These are phyloP conservation scores for Septoria linicola DNA, from an alignment of 2,329 filamentous ascomycete genomes.

Conservation along the genomic window DNA sequence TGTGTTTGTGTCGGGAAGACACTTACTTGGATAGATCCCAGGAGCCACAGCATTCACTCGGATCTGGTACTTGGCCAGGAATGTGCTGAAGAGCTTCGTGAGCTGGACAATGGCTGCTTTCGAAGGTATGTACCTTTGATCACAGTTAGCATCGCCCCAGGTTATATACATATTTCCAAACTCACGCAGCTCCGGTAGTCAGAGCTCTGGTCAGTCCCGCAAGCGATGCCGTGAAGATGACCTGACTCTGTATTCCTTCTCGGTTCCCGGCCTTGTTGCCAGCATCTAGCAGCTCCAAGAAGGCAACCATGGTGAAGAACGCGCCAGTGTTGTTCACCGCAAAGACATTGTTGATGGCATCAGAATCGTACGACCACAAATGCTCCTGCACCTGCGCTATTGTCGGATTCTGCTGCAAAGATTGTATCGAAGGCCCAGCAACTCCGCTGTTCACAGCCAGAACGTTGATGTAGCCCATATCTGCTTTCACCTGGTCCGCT, in stretches of 20 bases:
- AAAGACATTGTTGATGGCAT: constrained; percentile 31
- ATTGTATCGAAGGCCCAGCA: background rate
- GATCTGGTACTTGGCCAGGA: constrained; percentile 46
- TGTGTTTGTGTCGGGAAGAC: background rate
- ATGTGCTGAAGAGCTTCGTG: constrained; percentile 44
- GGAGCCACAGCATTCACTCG: constrained; percentile 49
- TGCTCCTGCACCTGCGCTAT: constrained; percentile 13
- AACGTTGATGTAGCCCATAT: constrained; percentile 33
- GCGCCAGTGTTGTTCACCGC: constrained; percentile 48
- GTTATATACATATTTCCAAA: no score
- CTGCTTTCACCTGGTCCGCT: constrained; percentile 40
- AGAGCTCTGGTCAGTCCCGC: constrained; percentile 41
- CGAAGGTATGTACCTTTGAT: constrained; percentile 42
- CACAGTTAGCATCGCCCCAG: no score
- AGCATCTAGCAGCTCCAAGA: constrained; percentile 47
- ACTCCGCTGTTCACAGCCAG: constrained; percentile 14
- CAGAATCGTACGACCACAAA: constrained; percentile 19
- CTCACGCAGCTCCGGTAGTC: constrained; percentile 16
- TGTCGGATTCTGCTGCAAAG: constrained; percentile 1
- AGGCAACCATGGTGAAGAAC: constrained; percentile 45
- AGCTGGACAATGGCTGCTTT: constrained; percentile 47
- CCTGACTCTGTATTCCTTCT: constrained; percentile 45
- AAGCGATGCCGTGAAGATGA: constrained; percentile 47
- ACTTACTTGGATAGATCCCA: constrained; percentile 32
- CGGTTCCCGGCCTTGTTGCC: constrained; percentile 44